phyloP scores from a whole-genome alignment of 225 moss, liverwort and hornwort species.

The Bryoerythrophyllum caledonicum region DNA sequence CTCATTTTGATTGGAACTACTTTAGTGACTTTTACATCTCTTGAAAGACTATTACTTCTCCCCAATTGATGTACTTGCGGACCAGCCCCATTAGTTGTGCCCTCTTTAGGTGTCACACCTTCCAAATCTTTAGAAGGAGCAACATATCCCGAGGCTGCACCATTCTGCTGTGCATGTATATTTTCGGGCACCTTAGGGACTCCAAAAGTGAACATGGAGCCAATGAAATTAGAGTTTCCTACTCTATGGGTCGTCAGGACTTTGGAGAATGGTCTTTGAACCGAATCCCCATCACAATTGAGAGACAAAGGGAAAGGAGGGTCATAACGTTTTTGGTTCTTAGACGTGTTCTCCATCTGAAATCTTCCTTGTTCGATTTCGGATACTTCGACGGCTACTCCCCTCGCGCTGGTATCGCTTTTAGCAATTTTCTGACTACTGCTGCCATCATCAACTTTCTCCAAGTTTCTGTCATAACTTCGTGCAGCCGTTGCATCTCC shows the following conservation, averaged over 20 bases:
- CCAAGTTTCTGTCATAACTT: constrained; percentile 10
- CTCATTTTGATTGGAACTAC: constrained; percentile 26
- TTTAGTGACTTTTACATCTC: constrained; percentile 20
- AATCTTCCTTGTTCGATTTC: constrained; percentile 17
- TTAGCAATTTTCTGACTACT: constrained; percentile 10
- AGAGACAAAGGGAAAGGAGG: constrained; percentile 3
- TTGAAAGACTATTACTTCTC: constrained; percentile 14
- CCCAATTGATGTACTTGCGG: not conserved
- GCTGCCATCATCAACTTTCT: constrained; percentile 28
- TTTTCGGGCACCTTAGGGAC: constrained; percentile 20
- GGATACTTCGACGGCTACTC: constrained; percentile 18
- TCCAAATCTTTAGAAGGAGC: constrained; percentile 21
- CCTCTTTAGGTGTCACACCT: constrained; percentile 20
- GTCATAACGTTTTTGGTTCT: constrained; percentile 2
- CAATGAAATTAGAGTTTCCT: constrained; percentile 38
- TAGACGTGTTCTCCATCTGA: not conserved
- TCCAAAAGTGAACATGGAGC: constrained; percentile 42
- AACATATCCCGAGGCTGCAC: not conserved
- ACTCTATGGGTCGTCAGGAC: constrained; percentile 42
- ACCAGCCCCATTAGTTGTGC: constrained; percentile 4
- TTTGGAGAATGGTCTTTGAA: constrained; percentile 25
- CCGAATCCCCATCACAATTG: constrained; percentile 4
- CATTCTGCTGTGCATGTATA: constrained; percentile 5
- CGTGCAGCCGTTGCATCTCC: constrained; percentile 21
- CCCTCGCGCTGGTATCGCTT: not conserved